Evolutionary conservation across 1,284 basidiomycete species (phyloP), one percentile per base, ranked within the genome.

Genomic region (Earliella scabrosa): DNA sequence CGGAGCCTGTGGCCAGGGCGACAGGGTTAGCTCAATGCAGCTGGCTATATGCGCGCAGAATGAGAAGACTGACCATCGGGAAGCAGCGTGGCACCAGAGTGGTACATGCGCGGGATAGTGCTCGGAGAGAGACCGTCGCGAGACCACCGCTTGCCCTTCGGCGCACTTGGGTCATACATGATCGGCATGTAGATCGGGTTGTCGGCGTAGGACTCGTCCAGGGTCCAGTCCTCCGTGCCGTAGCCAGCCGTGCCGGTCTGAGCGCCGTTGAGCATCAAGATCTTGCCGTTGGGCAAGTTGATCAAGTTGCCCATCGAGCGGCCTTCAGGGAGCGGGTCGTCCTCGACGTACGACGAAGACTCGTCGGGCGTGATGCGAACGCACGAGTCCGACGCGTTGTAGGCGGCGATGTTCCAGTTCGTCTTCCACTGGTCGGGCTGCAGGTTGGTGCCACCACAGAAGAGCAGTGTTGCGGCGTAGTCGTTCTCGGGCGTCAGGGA

Each of bases 401-500:
- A 70, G 45, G 71, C 66, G 9, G 77, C 75, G 46, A 86, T 80
- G 64, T 80, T 68, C 78, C 79, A 82, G 55, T 73, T 73, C 20
- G 75, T 74, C 5, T 66, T 70, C 82, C 83, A 80, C 77, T 82
- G 79, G 50, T 83, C 75, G 6, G 81, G 71, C 45, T 81, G 77
- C 45, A 92, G 77, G 70, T 90, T 82, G 14, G 86, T 86, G 6
- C 94, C 94, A 59, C 94, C 94, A 64, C 94, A 97, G 77, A 96
- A 95, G 59, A 95, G 72, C 58, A 97, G 73, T 1, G 92, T 93
- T 0, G 92, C 90, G 2, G 87, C 91, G 77, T 86, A 97, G 71
- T 93, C 89, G 75, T 96, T 96, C 31, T 80, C 85, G 1, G 93
- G 91, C 0, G 92, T 95, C 36, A 97, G 79, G 2, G 94, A 93